These are phyloP conservation scores for Corylus heterophylla DNA, from an alignment of 306 rosid genomes.

Conservation along the genomic window DNA sequence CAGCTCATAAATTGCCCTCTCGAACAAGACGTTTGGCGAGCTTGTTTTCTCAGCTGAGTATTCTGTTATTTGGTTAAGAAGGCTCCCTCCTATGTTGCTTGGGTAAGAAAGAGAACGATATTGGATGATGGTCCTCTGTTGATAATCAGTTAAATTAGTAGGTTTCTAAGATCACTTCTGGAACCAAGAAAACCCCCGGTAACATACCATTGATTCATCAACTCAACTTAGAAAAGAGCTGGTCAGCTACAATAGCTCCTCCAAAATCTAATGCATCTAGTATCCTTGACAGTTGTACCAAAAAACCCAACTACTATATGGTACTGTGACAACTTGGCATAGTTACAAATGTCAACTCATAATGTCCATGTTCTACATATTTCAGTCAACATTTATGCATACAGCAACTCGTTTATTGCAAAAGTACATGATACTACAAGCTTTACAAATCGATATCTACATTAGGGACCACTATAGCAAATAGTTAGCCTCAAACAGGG, in stretches of 20 bases:
- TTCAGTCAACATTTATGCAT: neutral
- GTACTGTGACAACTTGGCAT: neutral
- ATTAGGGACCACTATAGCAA: too few relatives aligned
- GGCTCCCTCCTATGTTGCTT: neutral
- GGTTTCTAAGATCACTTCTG: too few relatives aligned
- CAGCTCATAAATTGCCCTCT: too few relatives aligned
- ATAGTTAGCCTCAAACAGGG: too few relatives aligned
- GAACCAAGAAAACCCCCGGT: too few relatives aligned
- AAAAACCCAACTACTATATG: too few relatives aligned
- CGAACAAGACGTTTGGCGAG: neutral
- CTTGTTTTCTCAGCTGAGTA: neutral
- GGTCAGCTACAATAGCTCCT: neutral
- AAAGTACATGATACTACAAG: too few relatives aligned
- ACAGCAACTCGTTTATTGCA: neutral
- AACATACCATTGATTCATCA: too few relatives aligned
- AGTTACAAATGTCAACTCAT: neutral
- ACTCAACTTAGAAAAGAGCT: neutral
- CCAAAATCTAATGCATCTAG: neutral
- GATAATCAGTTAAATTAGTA: neutral
- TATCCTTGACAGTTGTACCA: neutral
- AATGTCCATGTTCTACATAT: neutral
- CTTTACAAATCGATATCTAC: too few relatives aligned
- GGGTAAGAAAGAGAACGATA: neutral
- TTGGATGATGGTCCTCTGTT: neutral
- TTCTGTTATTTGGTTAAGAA: neutral